Percentiles rank a stretch among this genome's conserved stretches.
These are phyloP conservation scores for Hymenoscyphus infarciens DNA, from an alignment of 2,329 filamentous ascomycete species.

Conservation along the genomic window DNA sequence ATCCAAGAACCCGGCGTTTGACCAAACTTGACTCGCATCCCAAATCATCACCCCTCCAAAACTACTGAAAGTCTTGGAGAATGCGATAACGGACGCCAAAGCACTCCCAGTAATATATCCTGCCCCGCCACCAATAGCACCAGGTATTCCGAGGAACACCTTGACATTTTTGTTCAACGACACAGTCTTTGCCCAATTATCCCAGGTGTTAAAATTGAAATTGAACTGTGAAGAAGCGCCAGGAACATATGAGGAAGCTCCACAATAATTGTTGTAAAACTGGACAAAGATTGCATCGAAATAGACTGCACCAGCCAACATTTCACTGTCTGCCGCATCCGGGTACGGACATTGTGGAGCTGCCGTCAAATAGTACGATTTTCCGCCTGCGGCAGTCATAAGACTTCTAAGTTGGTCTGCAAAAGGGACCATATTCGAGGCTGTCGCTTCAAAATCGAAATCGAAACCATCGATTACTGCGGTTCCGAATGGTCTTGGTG, in stretches of 20 bases:
- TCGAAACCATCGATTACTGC: conserved; percentile 72
- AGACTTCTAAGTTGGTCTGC: conserved; percentile 52
- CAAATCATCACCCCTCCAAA: conserved; percentile 69
- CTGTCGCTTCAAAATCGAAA: conserved; percentile 64
- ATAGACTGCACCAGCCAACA: conserved; percentile 50
- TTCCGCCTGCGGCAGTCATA: conserved; percentile 50
- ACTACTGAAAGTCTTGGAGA: conserved; percentile 51
- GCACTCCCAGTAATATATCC: conserved; percentile 50
- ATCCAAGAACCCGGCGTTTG: conserved; percentile 53
- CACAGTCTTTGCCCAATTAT: conserved; percentile 57
- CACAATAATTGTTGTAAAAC: conserved; percentile 54
- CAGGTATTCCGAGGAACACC: conserved; percentile 59
- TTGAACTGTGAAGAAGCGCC: conserved; percentile 45
- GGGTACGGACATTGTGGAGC: conserved; percentile 68
- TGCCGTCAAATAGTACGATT: conserved; percentile 57
- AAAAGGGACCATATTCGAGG: conserved; percentile 59
- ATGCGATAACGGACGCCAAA: conserved; percentile 40
- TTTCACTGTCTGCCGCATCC: conserved; percentile 54
- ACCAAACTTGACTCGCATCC: conserved; percentile 60
- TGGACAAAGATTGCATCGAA: conserved; percentile 42
- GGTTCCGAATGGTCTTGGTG: conserved; percentile 62
- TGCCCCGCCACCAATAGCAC: conserved; percentile 45
- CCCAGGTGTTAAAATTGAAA: conserved; percentile 63
- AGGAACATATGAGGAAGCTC: conserved; percentile 48
- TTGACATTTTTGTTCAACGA: conserved; percentile 59